These are phyloP conservation scores for Solanum phureja DNA, from an alignment of 257 asterid genomes.

Conservation along the genomic window DNA sequence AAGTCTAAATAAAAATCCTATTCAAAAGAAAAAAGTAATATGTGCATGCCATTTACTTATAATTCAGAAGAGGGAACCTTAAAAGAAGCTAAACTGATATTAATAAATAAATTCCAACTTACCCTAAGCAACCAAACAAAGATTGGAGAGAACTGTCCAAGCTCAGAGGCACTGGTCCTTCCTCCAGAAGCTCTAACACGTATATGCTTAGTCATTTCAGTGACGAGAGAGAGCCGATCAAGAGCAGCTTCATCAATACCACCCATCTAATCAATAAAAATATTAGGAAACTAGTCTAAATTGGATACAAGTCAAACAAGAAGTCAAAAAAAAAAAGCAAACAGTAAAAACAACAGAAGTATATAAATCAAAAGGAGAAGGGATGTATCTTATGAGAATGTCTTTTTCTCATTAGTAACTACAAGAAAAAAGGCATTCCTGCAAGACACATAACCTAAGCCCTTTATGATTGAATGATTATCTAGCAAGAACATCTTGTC, in stretches of 20 bases:
- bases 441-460: background rate
- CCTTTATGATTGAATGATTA: background rate
- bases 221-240: slow-evolving; percentile 95
- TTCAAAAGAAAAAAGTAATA: slow-evolving; percentile 1
- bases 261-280: slow-evolving; percentile 65
- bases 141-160: slow-evolving; percentile 91
- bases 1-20: slow-evolving; percentile 94
- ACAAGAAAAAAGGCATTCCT: background rate
- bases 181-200: slow-evolving; percentile 95
- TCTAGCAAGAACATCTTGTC: background rate
- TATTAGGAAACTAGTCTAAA: background rate
- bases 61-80: background rate
- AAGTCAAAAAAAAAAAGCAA: background rate
- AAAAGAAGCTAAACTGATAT: background rate
- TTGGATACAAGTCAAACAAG: background rate
- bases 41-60: background rate
- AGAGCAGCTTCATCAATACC: slow-evolving; percentile 99
- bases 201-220: slow-evolving; percentile 99
- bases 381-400: background rate
- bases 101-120: slow-evolving; percentile 8
- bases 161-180: slow-evolving; percentile 74
- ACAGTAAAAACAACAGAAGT: background rate
- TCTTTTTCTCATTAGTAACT: background rate
- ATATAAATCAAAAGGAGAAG: background rate
- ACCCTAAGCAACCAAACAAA: slow-evolving; percentile 99